Conservation (phyloP, 139 green algal genomes). For the Zygnema circumcarinatum region DNA sequence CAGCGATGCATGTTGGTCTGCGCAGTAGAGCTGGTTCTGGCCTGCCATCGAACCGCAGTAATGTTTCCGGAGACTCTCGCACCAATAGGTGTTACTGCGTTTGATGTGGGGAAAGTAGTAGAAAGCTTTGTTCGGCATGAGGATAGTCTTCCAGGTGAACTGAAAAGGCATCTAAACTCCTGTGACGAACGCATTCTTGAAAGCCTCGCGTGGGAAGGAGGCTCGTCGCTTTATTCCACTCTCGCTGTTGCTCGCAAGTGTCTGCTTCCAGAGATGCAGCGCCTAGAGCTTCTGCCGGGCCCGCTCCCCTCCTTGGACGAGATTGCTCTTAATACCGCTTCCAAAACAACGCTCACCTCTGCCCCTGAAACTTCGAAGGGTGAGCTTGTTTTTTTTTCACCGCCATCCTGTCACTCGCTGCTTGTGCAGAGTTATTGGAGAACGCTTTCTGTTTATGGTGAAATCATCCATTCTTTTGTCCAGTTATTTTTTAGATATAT, state of each 20-base stretch:
- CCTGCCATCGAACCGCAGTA: conserved; percentile 40
- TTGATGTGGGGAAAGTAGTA: conserved; percentile 63
- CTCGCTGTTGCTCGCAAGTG: conserved; percentile 17
- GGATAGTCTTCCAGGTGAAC: conserved; percentile 55
- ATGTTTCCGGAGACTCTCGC: conserved; percentile 56
- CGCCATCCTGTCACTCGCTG: no score
- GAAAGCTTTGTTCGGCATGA: conserved; percentile 61
- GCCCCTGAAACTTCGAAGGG: not conserved
- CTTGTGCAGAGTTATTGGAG: no score
- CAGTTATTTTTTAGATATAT: not conserved
- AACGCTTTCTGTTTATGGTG: no score
- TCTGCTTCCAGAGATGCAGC: conserved; percentile 24
- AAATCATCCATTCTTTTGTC: not conserved
- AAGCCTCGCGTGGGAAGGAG: conserved; percentile 60
- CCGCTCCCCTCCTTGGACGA: conserved; percentile 12
- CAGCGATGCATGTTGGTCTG: conserved; percentile 58
- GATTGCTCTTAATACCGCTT: not conserved
- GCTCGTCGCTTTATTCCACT: conserved; percentile 50
- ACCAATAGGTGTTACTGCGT: conserved; percentile 52
- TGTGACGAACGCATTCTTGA: conserved; percentile 67
- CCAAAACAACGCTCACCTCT: not conserved
- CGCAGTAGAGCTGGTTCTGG: conserved; percentile 58
- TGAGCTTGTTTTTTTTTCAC: no score
- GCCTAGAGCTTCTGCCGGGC: conserved; percentile 39
- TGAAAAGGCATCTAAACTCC: conserved; percentile 62